These are phyloP conservation scores for Didymellaceae sp. DNA, from an alignment of 2,329 filamentous ascomycete species.

Conservation along the genomic window DNA sequence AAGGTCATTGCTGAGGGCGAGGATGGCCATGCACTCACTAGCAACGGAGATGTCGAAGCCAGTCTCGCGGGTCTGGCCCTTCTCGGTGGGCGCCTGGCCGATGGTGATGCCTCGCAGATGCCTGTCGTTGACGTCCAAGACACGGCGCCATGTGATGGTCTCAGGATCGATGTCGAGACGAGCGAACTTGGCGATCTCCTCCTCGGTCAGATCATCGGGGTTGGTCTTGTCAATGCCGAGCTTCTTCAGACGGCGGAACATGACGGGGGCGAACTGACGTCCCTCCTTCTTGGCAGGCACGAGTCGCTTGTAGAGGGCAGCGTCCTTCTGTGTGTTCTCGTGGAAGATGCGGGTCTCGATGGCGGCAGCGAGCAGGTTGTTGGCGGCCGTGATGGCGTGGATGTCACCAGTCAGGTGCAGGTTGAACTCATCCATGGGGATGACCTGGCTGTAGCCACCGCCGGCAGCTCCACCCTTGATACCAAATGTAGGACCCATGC, in stretches of 20 bases:
- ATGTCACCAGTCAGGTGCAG: slow-evolving; percentile 97
- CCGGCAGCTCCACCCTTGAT: slow-evolving; percentile 98
- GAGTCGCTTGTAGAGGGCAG: slow-evolving; percentile 82
- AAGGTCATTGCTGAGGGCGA: slow-evolving; percentile 88
- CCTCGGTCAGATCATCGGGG: slow-evolving; percentile 86
- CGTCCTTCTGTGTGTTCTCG: slow-evolving; percentile 93
- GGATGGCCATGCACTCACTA: slow-evolving; percentile 97
- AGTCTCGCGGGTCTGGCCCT: slow-evolving; percentile 84
- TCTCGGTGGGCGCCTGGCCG: slow-evolving; percentile 87
- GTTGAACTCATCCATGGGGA: slow-evolving; percentile 99
- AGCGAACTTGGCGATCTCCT: slow-evolving; percentile 88
- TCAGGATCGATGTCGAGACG: slow-evolving; percentile 94
- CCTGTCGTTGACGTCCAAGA: slow-evolving; percentile 96
- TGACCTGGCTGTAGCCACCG: slow-evolving; percentile 98
- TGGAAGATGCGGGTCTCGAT: slow-evolving; percentile 99
- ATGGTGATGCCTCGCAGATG: slow-evolving; percentile 89
- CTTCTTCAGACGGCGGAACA: slow-evolving; percentile 94
- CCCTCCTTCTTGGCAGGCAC: slow-evolving; percentile 90
- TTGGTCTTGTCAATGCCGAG: slow-evolving; percentile 95
- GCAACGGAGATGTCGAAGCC: slow-evolving; percentile 98
- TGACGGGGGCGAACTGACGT: slow-evolving; percentile 83
- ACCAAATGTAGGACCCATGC: slow-evolving; percentile 96
- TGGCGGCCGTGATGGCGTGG: slow-evolving; percentile 94
- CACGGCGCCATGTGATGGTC: slow-evolving; percentile 96
- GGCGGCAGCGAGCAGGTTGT: slow-evolving; percentile 94